Evolutionary conservation across 1,284 basidiomycete species (phyloP).

Genomic region (Cryptococcus deneoformans): DNA sequence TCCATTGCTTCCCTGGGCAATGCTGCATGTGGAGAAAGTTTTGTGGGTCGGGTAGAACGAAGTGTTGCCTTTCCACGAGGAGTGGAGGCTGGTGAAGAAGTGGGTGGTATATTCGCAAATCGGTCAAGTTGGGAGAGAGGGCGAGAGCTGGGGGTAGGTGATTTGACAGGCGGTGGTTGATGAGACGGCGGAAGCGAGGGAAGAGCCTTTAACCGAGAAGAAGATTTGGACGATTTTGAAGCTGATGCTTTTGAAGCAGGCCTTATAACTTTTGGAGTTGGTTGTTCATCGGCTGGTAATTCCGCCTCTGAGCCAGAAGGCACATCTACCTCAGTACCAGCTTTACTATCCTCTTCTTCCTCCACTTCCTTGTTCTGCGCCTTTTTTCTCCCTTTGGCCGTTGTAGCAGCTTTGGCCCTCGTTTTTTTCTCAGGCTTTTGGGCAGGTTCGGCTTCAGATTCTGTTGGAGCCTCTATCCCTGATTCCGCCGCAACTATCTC

Average conservation of each 20-base stretch:
- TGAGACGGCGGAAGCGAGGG: conserved; percentile 10
- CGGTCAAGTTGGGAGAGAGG: conserved; percentile 24
- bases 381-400: conserved; percentile 1
- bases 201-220: conserved; percentile 10
- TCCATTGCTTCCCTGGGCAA: conserved; percentile 19
- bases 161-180: background rate
- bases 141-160: conserved; percentile 1
- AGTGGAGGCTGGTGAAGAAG: conserved; percentile 15
- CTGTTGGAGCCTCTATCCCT: background rate
- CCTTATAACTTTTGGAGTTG: background rate
- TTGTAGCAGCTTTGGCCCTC: background rate
- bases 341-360: background rate
- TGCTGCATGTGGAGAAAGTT: conserved; percentile 5
- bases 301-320: background rate
- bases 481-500: conserved; percentile 2
- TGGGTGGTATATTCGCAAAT: conserved; percentile 32
- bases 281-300: background rate
- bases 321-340: background rate
- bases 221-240: background rate
- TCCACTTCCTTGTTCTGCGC: background rate
- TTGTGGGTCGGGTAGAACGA: conserved; percentile 4
- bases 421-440: background rate
- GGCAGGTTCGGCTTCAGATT: background rate
- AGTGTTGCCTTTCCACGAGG: conserved; percentile 11
- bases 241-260: background rate